These are phyloP conservation scores for Escallonia herrerae DNA, from an alignment of 129 eudicot species.

Conservation along the genomic window DNA sequence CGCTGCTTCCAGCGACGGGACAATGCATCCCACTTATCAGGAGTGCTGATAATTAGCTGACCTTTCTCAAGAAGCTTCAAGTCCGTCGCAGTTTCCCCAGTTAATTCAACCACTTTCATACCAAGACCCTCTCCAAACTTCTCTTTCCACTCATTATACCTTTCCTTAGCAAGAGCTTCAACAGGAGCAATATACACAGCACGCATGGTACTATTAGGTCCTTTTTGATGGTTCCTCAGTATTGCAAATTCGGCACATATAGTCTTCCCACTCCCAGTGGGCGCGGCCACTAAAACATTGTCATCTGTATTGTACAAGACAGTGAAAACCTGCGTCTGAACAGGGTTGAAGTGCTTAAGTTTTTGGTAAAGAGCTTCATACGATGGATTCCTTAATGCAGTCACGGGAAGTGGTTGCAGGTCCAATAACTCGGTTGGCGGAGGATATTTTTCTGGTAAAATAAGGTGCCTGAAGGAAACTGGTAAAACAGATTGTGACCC, in stretches of 20 bases:
- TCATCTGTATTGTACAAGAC: conserved; percentile 84
- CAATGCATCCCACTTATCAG: conserved; percentile 91
- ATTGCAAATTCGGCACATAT: conserved; percentile 93
- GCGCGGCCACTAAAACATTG: conserved; percentile 93
- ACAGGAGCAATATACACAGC: conserved; percentile 95
- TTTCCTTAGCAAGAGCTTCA: conserved; percentile 89
- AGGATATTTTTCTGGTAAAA: conserved; percentile 86
- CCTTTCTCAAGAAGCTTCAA: conserved; percentile 77
- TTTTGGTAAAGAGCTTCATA: conserved; percentile 85
- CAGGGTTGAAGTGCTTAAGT: conserved; percentile 87
- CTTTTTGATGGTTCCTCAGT: conserved; percentile 74
- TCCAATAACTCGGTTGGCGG: conserved; percentile 93
- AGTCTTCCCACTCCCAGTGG: conserved; percentile 96
- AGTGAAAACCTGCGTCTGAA: conserved; percentile 95
- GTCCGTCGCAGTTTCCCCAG: conserved; percentile 84
- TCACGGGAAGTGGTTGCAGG: conserved; percentile 91
- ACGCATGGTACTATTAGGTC: conserved; percentile 56
- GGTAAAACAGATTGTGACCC: conserved; percentile 87
- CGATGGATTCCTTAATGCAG: conserved; percentile 77
- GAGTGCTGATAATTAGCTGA: conserved; percentile 79
- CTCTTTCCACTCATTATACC: conserved; percentile 68
- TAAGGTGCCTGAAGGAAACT: conserved; percentile 82
- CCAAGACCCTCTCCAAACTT: conserved; percentile 89
- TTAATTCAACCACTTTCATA: conserved; percentile 65
- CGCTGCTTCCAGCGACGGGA: conserved; percentile 97